Percentiles rank a stretch among this genome's conserved stretches.
phyloP scores from a whole-genome alignment of 1,284 basidiomycete genomes.

The Coniferiporia sulphurascens region DNA sequence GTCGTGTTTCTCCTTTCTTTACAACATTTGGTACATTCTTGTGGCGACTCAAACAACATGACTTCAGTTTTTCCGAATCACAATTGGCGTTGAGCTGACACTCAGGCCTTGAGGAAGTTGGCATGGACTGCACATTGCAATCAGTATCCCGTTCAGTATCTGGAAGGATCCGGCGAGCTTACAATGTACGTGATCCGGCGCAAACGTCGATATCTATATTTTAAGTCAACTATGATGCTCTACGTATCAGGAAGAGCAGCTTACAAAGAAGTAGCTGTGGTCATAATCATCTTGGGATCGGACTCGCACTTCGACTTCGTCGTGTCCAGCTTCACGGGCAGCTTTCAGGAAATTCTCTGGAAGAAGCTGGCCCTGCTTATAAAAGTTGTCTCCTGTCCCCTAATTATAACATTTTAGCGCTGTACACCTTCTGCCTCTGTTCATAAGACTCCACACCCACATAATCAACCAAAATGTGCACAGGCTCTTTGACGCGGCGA shows the following conservation, averaged over 20 bases:
- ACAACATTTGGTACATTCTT: slow-evolving; percentile 16
- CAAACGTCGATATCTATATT: slow-evolving; percentile 62
- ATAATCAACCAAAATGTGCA: slow-evolving; percentile 83
- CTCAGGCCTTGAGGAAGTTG: slow-evolving; percentile 66
- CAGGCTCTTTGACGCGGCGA: slow-evolving; percentile 52
- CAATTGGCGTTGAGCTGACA: no score
- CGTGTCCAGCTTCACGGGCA: slow-evolving; percentile 67
- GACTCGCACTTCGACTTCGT: slow-evolving; percentile 74
- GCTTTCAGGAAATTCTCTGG: slow-evolving; percentile 86
- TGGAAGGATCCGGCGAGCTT: slow-evolving; percentile 23
- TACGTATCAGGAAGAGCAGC: slow-evolving; percentile 29
- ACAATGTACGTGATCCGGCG: slow-evolving; percentile 40
- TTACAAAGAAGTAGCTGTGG: slow-evolving; percentile 89
- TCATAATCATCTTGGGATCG: slow-evolving; percentile 88
- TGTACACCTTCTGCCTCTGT: background rate
- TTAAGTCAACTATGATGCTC: background rate
- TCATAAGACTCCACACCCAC: slow-evolving; percentile 32
- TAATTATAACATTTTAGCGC: slow-evolving; percentile 31
- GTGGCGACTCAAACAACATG: slow-evolving; percentile 5
- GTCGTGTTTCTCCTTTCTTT: background rate
- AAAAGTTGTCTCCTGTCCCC: slow-evolving; percentile 87
- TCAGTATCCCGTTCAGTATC: background rate
- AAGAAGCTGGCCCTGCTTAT: slow-evolving; percentile 80
- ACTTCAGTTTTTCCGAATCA: background rate
- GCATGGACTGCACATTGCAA: slow-evolving; percentile 56